These are phyloP conservation scores for Apiotrichum mycotoxinovorans DNA, from an alignment of 1,284 basidiomycete species.

Conservation along the genomic window DNA sequence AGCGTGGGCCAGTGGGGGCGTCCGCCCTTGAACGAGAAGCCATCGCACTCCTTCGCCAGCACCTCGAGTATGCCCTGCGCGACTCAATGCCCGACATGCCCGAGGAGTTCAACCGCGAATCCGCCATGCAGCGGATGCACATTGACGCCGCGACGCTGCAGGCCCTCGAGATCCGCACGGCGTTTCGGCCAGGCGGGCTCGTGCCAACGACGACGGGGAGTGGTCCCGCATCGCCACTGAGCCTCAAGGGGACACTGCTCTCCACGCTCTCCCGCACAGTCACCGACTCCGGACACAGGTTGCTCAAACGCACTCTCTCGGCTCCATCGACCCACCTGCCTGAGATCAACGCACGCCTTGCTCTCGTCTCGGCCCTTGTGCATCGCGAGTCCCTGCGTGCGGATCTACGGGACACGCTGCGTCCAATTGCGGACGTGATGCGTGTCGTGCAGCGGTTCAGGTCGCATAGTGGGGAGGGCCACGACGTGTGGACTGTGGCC, in stretches of 20 bases:
- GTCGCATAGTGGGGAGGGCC: constrained; percentile 63
- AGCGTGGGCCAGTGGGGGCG: background rate
- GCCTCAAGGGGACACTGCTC: constrained; percentile 61
- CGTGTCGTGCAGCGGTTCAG: constrained; percentile 77
- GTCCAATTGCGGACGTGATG: constrained; percentile 65
- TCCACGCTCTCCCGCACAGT: constrained; percentile 73
- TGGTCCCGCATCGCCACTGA: constrained; percentile 5
- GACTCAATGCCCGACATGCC: constrained; percentile 69
- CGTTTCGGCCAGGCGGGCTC: constrained; percentile 65
- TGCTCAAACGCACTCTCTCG: constrained; percentile 55
- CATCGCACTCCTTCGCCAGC: constrained; percentile 64
- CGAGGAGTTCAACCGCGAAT: constrained; percentile 61
- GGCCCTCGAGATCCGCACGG: constrained; percentile 80
- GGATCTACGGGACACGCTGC: constrained; percentile 63
- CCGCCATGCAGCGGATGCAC: constrained; percentile 65
- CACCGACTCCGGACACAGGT: constrained; percentile 73
- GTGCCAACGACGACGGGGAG: constrained; percentile 23
- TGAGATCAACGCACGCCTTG: constrained; percentile 71
- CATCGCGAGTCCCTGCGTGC: constrained; percentile 62
- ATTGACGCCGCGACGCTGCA: constrained; percentile 87
- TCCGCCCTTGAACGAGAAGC: constrained; percentile 48
- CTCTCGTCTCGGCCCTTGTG: constrained; percentile 73
- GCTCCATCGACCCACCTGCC: constrained; percentile 69
- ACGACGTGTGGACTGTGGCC: constrained; percentile 51
- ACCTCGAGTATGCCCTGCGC: constrained; percentile 67